Percentiles rank a stretch among this genome's conserved stretches.
Conservation (phyloP, 2,329 filamentous ascomycete species). For the Fusarium dimerum region DNA sequence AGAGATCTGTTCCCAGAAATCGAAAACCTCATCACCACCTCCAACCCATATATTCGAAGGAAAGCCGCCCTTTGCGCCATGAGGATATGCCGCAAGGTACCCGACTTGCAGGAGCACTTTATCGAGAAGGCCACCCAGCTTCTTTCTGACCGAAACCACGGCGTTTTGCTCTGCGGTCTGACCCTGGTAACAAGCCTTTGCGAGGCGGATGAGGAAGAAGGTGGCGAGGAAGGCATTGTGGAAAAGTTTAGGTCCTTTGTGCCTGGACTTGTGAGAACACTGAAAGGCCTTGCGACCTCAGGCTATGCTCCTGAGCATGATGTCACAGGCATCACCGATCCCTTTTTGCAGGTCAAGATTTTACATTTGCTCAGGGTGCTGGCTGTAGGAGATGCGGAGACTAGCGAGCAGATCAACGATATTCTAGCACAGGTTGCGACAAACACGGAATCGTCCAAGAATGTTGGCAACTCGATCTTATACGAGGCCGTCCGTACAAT, state of each 20-base stretch:
- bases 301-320: constrained; percentile 98
- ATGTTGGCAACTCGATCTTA: constrained; percentile 96
- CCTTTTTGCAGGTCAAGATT: constrained; percentile 97
- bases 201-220: constrained; percentile 90
- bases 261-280: constrained; percentile 81
- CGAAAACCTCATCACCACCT: constrained; percentile 85
- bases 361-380: constrained; percentile 82
- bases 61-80: constrained; percentile 99
- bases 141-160: constrained; percentile 91
- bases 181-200: constrained; percentile 91
- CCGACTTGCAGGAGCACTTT: constrained; percentile 96
- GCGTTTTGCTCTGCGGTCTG: constrained; percentile 87
- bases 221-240: constrained; percentile 83
- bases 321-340: constrained; percentile 96
- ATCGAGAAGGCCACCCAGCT: constrained; percentile 88
- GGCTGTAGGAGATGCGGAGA: constrained; percentile 80
- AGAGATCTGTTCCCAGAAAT: constrained; percentile 96
- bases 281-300: constrained; percentile 91
- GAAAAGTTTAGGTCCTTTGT: constrained; percentile 88
- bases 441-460: constrained; percentile 97
- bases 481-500: constrained; percentile 98
- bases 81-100: constrained; percentile 97
- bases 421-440: constrained; percentile 97
- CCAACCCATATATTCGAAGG: constrained; percentile 96
- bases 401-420: constrained; percentile 97